Percentiles rank a stretch among this genome's conserved stretches.
Evolutionary conservation across 129 eudicot genomes (phyloP).

Genomic region (Chrysanthemum makinoi): DNA sequence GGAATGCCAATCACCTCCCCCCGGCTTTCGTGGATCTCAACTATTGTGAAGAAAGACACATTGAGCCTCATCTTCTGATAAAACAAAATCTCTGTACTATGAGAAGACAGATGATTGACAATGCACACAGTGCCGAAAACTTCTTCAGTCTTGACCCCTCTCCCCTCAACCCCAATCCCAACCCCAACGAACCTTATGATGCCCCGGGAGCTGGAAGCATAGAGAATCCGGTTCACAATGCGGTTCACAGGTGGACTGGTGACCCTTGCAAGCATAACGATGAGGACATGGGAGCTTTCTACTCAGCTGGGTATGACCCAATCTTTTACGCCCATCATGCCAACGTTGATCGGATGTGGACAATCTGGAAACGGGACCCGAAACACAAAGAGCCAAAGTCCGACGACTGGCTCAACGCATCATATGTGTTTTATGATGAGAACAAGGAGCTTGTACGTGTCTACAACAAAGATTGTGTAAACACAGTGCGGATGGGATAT

Average conservation of each 20-base stretch:
- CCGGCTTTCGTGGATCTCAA: too few species aligned
- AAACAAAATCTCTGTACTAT: conserved; percentile 11
- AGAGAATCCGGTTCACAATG: conserved; percentile 26
- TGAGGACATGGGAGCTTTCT: conserved; percentile 48
- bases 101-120: conserved; percentile 26
- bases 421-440: conserved; percentile 51
- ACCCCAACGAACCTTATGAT: too few species aligned
- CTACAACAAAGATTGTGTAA: conserved; percentile 33
- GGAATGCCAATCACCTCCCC: too few species aligned
- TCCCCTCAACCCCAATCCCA: too few species aligned
- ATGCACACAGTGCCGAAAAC: background rate
- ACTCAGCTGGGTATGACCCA: conserved; percentile 46
- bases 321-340: conserved; percentile 6
- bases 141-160: conserved; percentile 23
- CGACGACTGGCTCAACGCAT: conserved; percentile 38
- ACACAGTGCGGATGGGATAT: conserved; percentile 31
- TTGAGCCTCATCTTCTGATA: too few species aligned
- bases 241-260: conserved; percentile 35
- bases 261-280: conserved; percentile 23
- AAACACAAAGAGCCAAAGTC: too few species aligned
- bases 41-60: too few species aligned
- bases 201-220: conserved; percentile 14
- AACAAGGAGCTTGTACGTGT: conserved; percentile 42
- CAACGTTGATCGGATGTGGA: too few species aligned
- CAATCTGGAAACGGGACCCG: too few species aligned